Evolutionary conservation across 2,329 filamentous ascomycete species (phyloP).

Genomic region (Colletotrichum cordylinicola): DNA sequence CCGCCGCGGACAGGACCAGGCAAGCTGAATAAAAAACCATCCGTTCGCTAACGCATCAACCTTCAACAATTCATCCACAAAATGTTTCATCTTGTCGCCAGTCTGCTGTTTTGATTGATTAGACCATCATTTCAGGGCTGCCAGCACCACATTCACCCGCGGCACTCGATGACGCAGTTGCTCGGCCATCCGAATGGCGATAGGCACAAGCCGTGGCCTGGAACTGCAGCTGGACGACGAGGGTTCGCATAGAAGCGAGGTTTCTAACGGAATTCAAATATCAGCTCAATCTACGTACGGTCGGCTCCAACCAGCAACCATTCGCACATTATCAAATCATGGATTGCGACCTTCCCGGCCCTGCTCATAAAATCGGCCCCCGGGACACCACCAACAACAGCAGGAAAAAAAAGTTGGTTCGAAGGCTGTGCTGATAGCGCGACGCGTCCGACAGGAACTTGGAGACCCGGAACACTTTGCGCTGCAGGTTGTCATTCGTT

Average conservation of each 20-base stretch:
- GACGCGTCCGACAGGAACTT: slow-evolving; percentile 7
- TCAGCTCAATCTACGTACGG: not conserved
- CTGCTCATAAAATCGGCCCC: not conserved
- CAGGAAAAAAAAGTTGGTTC: not conserved
- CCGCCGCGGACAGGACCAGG: not conserved
- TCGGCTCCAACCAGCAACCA: not conserved
- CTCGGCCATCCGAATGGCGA: slow-evolving; percentile 12
- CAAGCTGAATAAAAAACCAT: not conserved
- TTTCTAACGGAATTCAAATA: not conserved
- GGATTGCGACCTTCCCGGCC: not conserved
- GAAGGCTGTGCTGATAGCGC: slow-evolving; percentile 13
- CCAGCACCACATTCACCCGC: not conserved
- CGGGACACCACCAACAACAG: not conserved
- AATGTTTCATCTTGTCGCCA: slow-evolving; percentile 11
- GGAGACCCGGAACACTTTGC: not conserved
- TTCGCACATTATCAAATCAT: not conserved
- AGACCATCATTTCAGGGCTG: not conserved
- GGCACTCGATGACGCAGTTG: slow-evolving; percentile 5
- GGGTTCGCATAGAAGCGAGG: slow-evolving; percentile 1
- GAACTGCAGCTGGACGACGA: not conserved
- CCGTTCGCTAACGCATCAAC: not conserved
- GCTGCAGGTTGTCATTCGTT: not conserved
- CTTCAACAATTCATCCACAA: slow-evolving; percentile 4
- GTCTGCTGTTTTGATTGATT: not conserved
- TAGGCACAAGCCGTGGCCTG: not conserved